Percentiles rank a stretch among this genome's conserved stretches.
phyloP scores from a whole-genome alignment of 805 yeast species.

The Gaillardinia entomophila region DNA sequence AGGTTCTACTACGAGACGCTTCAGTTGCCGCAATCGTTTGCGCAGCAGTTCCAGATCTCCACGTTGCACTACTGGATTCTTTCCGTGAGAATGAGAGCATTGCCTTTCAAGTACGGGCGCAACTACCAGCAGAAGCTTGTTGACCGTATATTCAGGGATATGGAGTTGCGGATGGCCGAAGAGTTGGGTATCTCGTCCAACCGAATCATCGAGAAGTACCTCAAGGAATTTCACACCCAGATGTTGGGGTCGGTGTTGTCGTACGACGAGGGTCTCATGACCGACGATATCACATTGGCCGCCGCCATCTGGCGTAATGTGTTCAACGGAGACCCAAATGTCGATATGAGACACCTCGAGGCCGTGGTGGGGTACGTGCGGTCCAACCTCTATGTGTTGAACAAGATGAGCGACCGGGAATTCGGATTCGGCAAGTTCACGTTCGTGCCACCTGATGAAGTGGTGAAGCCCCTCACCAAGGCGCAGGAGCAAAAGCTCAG shows the following conservation, averaged over 20 bases:
- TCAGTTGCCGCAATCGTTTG: conserved; percentile 76
- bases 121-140: conserved; percentile 89
- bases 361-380: conserved; percentile 87
- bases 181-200: conserved; percentile 83
- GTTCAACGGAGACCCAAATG: conserved; percentile 77
- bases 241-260: conserved; percentile 83
- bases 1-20: conserved; percentile 80
- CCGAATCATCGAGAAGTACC: conserved; percentile 75
- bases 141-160: conserved; percentile 83
- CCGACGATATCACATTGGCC: conserved; percentile 74
- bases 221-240: conserved; percentile 87
- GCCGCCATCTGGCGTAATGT: conserved; percentile 86
- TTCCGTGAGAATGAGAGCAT: conserved; percentile 90
- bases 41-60: conserved; percentile 96
- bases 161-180: conserved; percentile 77
- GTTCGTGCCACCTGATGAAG: conserved; percentile 77
- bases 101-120: conserved; percentile 85
- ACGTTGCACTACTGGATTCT: conserved; percentile 90
- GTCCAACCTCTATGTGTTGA: conserved; percentile 81
- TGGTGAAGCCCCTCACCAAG: conserved; percentile 64
- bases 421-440: conserved; percentile 87
- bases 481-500: conserved; percentile 56
- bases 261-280: conserved; percentile 85
- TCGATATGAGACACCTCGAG: conserved; percentile 79
- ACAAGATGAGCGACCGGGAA: conserved; percentile 82